Evolutionary conservation across 163 green algal species (phyloP).

Genomic region (Coccomyxa subellipsoidea): DNA sequence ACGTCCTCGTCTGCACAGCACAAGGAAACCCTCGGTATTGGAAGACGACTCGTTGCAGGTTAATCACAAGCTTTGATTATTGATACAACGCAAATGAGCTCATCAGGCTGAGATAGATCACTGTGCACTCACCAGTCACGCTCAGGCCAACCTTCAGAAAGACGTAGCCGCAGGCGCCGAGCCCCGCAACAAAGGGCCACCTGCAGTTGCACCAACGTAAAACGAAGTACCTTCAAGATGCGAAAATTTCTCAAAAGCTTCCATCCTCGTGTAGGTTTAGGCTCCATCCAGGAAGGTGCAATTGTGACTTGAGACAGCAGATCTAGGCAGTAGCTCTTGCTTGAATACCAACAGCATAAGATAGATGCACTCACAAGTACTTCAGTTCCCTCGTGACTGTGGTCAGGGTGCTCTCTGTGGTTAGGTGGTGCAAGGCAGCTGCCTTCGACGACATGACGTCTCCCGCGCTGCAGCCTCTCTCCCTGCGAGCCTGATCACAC

Average conservation of each 20-base stretch:
- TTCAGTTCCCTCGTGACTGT: constrained; percentile 2
- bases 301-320: no score
- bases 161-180: neutral
- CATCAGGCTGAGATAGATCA: neutral
- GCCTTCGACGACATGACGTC: neutral
- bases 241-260: no score
- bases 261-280: no score
- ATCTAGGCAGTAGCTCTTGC: no score
- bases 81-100: neutral
- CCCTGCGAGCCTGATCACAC: neutral
- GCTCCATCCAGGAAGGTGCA: no score
- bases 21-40: neutral
- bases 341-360: neutral
- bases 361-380: neutral
- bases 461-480: neutral
- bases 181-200: constrained; percentile 9
- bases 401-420: neutral
- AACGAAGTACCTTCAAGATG: no score
- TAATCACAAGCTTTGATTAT: neutral
- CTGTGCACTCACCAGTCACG: neutral
- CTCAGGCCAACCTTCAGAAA: constrained; percentile 1
- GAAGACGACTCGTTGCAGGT: neutral
- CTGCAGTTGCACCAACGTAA: neutral
- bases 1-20: constrained; percentile 15
- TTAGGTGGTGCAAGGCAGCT: neutral